Conservation (phyloP, 768 basidiomycete genomes). For the Kwoniella heveanensis region DNA sequence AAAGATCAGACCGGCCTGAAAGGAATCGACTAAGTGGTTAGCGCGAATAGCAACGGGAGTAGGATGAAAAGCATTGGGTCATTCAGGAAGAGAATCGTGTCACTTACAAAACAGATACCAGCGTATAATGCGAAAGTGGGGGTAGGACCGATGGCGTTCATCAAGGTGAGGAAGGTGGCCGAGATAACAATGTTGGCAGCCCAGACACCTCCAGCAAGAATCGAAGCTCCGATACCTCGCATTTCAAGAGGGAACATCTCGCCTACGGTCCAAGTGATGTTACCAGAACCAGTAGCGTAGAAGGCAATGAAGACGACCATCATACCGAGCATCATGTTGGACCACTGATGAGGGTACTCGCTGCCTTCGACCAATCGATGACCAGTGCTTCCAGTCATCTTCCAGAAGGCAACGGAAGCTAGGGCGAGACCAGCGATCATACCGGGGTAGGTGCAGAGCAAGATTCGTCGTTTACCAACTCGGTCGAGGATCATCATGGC, state of each 20-base stretch:
- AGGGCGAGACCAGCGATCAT: slow-evolving; percentile 40
- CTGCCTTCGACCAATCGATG: slow-evolving; percentile 27
- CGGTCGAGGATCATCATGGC: slow-evolving; percentile 41
- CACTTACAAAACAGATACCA: slow-evolving; percentile 38
- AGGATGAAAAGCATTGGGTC: no score
- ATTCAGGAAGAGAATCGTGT: no score
- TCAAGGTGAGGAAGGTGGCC: slow-evolving; percentile 40
- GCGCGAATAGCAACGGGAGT: no score
- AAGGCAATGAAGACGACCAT: slow-evolving; percentile 40
- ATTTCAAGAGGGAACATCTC: slow-evolving; percentile 43
- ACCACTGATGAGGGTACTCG: slow-evolving; percentile 32
- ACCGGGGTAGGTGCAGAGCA: slow-evolving; percentile 35
- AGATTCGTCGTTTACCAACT: slow-evolving; percentile 38
- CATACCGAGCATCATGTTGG: slow-evolving; percentile 34
- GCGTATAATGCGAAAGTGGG: slow-evolving; percentile 33
- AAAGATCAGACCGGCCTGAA: slow-evolving; percentile 39
- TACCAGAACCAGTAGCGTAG: slow-evolving; percentile 34
- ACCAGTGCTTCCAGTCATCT: slow-evolving; percentile 32
- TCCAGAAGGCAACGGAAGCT: slow-evolving; percentile 36
- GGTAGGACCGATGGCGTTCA: slow-evolving; percentile 39
- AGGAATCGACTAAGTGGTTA: no score
- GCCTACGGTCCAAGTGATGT: slow-evolving; percentile 37
- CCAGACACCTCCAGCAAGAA: slow-evolving; percentile 36
- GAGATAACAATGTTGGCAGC: slow-evolving; percentile 44
- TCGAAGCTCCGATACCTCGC: slow-evolving; percentile 31